Conservation (phyloP, 2,329 filamentous ascomycete species). For the Sporothrix globosa region DNA sequence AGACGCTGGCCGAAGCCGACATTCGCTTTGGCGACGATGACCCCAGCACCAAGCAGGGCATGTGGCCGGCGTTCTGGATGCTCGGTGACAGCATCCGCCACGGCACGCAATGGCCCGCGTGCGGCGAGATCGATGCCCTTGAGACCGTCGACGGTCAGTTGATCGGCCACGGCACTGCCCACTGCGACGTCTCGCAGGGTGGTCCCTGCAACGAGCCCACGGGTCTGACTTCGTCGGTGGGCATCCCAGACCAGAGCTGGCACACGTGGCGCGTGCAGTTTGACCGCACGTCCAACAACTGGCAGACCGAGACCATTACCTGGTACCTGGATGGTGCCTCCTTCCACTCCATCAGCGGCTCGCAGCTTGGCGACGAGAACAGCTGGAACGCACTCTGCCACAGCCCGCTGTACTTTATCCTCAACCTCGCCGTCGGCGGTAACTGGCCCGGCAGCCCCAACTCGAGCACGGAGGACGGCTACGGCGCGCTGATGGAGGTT, state of each 20-base stretch:
- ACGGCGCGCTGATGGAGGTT: conserved; percentile 49
- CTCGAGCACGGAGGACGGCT: conserved; percentile 44
- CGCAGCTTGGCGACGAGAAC: conserved; percentile 47
- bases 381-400: conserved; percentile 52
- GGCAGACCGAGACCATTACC: conserved; percentile 53
- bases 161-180: conserved; percentile 51
- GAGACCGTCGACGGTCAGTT: conserved; percentile 55
- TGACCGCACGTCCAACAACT: conserved; percentile 50
- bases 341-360: conserved; percentile 51
- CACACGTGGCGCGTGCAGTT: conserved; percentile 54
- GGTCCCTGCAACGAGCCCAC: conserved; percentile 55
- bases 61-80: conserved; percentile 62
- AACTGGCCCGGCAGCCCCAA: conserved; percentile 45
- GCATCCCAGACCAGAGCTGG: conserved; percentile 52
- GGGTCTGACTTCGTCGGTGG: conserved; percentile 46
- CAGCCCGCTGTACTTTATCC: conserved; percentile 50
- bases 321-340: conserved; percentile 53
- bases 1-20: conserved; percentile 51
- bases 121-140: conserved; percentile 58
- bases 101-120: conserved; percentile 52
- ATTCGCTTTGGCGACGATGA: conserved; percentile 51
- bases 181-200: conserved; percentile 52
- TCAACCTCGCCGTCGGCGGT: conserved; percentile 55
- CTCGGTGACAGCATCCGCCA: conserved; percentile 52
- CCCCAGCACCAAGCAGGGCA: conserved; percentile 50